Conservation (phyloP, 495 filamentous ascomycete species). For the Penicillium samsonianum region DNA sequence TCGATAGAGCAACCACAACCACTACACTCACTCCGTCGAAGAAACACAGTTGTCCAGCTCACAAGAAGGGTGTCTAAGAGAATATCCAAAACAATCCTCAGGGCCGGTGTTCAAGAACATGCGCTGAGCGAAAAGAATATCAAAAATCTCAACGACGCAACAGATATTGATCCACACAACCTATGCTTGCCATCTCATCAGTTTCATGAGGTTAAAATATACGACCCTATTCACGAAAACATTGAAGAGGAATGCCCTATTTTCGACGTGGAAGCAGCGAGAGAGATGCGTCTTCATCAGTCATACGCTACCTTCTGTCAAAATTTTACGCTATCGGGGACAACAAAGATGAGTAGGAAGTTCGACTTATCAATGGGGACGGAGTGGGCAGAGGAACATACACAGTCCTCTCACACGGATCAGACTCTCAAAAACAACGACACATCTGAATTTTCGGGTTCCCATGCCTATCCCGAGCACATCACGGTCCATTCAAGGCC, state of each 20-base stretch:
- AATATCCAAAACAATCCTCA: constrained; percentile 21
- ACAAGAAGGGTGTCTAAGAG: constrained; percentile 25
- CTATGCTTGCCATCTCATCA: background rate
- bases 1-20: constrained; percentile 4
- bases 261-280: constrained; percentile 6
- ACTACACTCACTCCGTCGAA: constrained; percentile 17
- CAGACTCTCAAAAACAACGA: background rate
- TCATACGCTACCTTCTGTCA: constrained; percentile 30
- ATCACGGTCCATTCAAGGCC: constrained; percentile 4
- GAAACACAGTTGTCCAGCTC: constrained; percentile 19
- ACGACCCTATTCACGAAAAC: constrained; percentile 7
- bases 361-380: constrained; percentile 21
- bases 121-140: constrained; percentile 23
- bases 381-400: background rate
- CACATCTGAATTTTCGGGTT: background rate
- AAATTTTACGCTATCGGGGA: constrained; percentile 25
- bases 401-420: background rate
- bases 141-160: constrained; percentile 8
- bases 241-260: background rate
- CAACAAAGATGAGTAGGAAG: constrained; percentile 1
- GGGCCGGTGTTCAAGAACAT: background rate
- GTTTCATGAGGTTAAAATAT: background rate
- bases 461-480: background rate
- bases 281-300: constrained; percentile 16
- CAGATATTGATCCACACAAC: background rate